These are phyloP conservation scores for Coemansia sp. DNA, from an alignment of 192 early-diverging fungal genomes.

Conservation along the genomic window DNA sequence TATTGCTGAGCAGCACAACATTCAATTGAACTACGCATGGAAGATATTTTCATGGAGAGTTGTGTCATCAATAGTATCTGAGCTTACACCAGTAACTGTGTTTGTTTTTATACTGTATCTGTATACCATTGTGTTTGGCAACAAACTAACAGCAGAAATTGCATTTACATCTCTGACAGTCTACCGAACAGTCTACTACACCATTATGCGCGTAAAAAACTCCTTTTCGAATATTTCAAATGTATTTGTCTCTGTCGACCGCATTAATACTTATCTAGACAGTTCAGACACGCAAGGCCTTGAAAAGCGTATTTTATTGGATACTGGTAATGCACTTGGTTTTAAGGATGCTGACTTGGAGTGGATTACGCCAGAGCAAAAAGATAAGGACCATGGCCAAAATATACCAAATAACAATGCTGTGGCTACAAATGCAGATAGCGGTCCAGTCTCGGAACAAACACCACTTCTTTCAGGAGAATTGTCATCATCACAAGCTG, in stretches of 20 bases:
- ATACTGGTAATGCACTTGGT: conserved; percentile 8
- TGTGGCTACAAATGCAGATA: background rate
- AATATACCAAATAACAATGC: background rate
- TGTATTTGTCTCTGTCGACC: conserved; percentile 62
- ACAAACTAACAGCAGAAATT: conserved; percentile 62
- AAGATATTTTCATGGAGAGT: conserved; percentile 56
- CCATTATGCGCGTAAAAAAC: conserved; percentile 61
- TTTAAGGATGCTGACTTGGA: conserved; percentile 39
- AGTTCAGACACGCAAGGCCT: conserved; percentile 66
- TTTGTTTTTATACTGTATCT: conserved; percentile 60
- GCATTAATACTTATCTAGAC: conserved; percentile 72
- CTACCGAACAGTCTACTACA: conserved; percentile 63
- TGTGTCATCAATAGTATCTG: conserved; percentile 51
- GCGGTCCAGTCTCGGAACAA: conserved; percentile 4
- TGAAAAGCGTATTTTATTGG: conserved; percentile 23
- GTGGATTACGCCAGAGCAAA: conserved; percentile 17
- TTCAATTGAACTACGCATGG: conserved; percentile 61
- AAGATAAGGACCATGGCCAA: background rate
- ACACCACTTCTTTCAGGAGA: conserved; percentile 11
- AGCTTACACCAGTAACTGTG: conserved; percentile 62
- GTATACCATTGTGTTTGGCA: conserved; percentile 61
- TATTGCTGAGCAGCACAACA: conserved; percentile 63
- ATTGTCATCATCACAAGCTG: background rate
- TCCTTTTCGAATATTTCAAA: conserved; percentile 60
- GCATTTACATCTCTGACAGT: conserved; percentile 74